Conservation (phyloP, 2,329 filamentous ascomycete species). For the Gaeumannomyces tritici region DNA sequence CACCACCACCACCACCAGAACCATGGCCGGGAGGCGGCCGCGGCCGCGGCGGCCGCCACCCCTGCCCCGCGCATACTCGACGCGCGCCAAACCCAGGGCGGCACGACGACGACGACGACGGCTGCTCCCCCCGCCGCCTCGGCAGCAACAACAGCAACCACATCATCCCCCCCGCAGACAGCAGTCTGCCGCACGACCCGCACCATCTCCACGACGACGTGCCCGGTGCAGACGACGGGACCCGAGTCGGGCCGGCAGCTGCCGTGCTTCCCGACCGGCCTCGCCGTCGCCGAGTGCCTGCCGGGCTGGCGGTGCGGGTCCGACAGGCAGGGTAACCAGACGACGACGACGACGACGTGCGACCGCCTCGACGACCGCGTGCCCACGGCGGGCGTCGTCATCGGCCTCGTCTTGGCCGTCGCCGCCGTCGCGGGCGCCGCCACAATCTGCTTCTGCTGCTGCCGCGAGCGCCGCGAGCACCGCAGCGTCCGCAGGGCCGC, state of each 20-base stretch:
- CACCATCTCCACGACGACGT: constrained; percentile 24
- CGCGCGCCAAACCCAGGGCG: constrained; percentile 2
- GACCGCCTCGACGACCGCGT: constrained; percentile 28
- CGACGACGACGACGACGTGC: constrained; percentile 33
- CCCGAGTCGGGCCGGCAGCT: constrained; percentile 21
- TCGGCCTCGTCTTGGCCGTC: constrained; percentile 36
- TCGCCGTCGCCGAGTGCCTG: constrained; percentile 28
- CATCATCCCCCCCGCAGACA: constrained; percentile 6
- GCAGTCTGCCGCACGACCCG: constrained; percentile 9
- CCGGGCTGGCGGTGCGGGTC: constrained; percentile 34
- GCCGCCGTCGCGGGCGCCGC: constrained; percentile 26
- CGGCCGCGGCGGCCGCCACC: not conserved
- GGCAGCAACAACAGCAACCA: constrained; percentile 4
- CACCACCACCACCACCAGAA: constrained; percentile 2
- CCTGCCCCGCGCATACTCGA: constrained; percentile 1
- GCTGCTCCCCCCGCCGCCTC: constrained; percentile 7
- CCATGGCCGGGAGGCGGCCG: not conserved
- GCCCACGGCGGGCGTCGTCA: constrained; percentile 33
- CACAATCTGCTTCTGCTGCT: constrained; percentile 40
- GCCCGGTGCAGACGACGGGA: constrained; percentile 28
- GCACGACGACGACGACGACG: too few species aligned
- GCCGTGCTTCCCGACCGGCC: constrained; percentile 27
- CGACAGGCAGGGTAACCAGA: constrained; percentile 26
- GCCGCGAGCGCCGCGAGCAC: constrained; percentile 35
- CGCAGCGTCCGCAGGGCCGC: constrained; percentile 31